These are phyloP conservation scores for Phytophthora pseudosyringae DNA, from an alignment of 352 stramenopile species.

Conservation along the genomic window DNA sequence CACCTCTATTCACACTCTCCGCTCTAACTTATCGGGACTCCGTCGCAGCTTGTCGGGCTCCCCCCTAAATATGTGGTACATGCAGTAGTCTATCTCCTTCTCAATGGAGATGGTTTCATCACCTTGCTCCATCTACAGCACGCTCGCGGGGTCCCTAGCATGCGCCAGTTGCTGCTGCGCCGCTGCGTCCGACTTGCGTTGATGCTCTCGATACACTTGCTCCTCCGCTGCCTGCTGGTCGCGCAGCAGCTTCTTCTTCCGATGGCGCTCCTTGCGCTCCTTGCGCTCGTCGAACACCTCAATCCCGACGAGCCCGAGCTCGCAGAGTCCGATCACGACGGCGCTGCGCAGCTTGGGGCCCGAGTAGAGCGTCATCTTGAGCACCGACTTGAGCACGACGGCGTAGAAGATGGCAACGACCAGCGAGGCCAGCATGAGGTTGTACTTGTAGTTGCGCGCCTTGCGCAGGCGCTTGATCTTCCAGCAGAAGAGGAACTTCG, in stretches of 20 bases:
- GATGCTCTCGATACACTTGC: conserved; percentile 32
- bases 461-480: conserved; percentile 81
- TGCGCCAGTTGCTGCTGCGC: conserved; percentile 29
- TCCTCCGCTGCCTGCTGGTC: conserved; percentile 48
- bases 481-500: conserved; percentile 80
- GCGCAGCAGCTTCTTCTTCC: conserved; percentile 58
- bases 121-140: conserved; percentile 38
- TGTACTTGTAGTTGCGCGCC: conserved; percentile 85
- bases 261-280: conserved; percentile 61
- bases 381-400: conserved; percentile 54
- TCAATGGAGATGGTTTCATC: not conserved
- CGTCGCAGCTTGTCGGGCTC: not conserved
- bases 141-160: conserved; percentile 30
- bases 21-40: conserved; percentile 3
- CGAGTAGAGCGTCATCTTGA: conserved; percentile 68
- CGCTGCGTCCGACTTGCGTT: conserved; percentile 34
- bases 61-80: conserved; percentile 24
- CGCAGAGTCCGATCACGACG: conserved; percentile 65
- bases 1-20: conserved; percentile 4
- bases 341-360: conserved; percentile 68
- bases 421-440: conserved; percentile 72
- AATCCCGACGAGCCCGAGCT: conserved; percentile 72
- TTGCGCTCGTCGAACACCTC: conserved; percentile 77
- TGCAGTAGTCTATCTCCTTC: conserved; percentile 6
- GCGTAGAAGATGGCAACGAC: conserved; percentile 60